Evolutionary conservation across 257 asterid species (phyloP).

Genomic region (Knoxia roxburghii): DNA sequence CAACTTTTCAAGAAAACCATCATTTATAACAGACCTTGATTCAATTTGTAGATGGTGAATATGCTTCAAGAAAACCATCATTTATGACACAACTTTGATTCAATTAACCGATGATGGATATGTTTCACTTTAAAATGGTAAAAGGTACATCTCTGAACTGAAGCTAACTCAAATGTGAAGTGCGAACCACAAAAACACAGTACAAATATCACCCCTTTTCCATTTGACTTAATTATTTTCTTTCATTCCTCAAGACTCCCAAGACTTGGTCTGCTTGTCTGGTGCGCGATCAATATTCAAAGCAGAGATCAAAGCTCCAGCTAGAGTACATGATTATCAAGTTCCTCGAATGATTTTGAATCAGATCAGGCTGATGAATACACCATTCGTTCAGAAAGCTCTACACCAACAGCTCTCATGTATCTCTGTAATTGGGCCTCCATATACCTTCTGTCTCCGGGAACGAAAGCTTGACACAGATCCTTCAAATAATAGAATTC

Average conservation of each 20-base stretch:
- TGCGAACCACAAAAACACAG: background rate
- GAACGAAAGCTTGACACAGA: conserved; percentile 53
- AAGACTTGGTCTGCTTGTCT: too few relatives aligned
- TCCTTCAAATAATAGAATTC: conserved; percentile 50
- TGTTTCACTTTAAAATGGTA: background rate
- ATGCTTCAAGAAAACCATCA: too few relatives aligned
- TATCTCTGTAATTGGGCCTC: conserved; percentile 57
- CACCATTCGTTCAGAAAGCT: conserved; percentile 74
- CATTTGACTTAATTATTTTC: too few relatives aligned
- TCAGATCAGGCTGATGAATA: conserved; percentile 48
- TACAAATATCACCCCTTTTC: too few relatives aligned
- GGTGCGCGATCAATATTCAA: too few relatives aligned
- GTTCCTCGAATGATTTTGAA: background rate
- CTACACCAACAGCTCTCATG: conserved; percentile 59
- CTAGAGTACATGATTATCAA: background rate
- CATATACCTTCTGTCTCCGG: conserved; percentile 42
- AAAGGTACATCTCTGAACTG: background rate
- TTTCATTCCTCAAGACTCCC: too few relatives aligned
- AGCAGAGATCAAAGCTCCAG: background rate
- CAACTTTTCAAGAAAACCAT: background rate
- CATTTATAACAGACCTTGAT: background rate
- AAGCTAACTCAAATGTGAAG: background rate
- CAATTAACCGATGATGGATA: too few relatives aligned
- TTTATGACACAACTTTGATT: too few relatives aligned
- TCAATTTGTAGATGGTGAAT: background rate